These are phyloP conservation scores for Aspergillus sp. DNA, from an alignment of 2,329 filamentous ascomycete genomes.

Conservation along the genomic window DNA sequence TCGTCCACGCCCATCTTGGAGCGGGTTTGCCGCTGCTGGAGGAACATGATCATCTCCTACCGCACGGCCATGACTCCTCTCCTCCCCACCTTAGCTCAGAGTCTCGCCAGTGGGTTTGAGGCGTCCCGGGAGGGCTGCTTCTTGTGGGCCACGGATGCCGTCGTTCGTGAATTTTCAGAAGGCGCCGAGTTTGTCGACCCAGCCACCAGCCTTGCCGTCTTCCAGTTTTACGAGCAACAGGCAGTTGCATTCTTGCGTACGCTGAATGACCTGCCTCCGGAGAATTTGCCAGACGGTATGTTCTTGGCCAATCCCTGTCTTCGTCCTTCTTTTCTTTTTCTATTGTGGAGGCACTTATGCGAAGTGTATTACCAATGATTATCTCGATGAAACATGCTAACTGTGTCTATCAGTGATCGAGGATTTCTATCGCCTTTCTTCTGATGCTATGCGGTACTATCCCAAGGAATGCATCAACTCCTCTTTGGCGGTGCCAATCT, in stretches of 20 bases:
- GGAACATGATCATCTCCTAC: conserved; percentile 95
- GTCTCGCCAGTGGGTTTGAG: conserved; percentile 80
- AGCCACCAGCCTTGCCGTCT: conserved; percentile 81
- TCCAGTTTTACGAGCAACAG: conserved; percentile 91
- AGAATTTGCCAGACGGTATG: conserved; percentile 69
- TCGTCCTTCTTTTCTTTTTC: neutral
- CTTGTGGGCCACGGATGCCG: conserved; percentile 95
- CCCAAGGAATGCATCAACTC: conserved; percentile 80
- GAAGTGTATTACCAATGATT: neutral
- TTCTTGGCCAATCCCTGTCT: conserved; percentile 3
- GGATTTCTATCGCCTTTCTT: conserved; percentile 91
- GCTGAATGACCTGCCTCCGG: conserved; percentile 76
- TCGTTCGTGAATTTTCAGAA: conserved; percentile 91
- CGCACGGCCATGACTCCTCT: conserved; percentile 83
- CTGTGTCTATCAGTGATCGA: conserved; percentile 65
- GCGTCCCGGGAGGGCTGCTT: conserved; percentile 91
- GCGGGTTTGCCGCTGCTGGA: conserved; percentile 90
- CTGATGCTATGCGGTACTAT: conserved; percentile 91
- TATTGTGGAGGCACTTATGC: neutral
- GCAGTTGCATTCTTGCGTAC: conserved; percentile 85
- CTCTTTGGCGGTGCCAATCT: conserved; percentile 73
- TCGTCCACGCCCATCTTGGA: conserved; percentile 86
- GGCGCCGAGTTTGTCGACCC: conserved; percentile 81
- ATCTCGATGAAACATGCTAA: conserved; percentile 8
- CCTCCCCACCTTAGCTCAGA: conserved; percentile 80